Evolutionary conservation across 306 rosid species (phyloP), one percentile per base, ranked within the genome.

Genomic region (Dicorynia guianensis): DNA sequence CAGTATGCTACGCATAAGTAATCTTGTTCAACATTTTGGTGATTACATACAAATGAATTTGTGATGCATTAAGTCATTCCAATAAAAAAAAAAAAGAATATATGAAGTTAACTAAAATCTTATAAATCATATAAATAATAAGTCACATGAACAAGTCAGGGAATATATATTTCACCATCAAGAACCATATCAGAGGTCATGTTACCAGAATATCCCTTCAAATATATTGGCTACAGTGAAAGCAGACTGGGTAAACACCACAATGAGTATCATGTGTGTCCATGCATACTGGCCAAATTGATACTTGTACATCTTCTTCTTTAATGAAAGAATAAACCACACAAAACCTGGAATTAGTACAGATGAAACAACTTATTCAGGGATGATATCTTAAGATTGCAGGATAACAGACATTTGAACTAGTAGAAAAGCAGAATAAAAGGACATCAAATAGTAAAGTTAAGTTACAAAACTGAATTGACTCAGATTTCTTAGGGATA

Each of bases 201-300:
- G 40, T 74, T 89, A 95, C 99, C 99, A 95, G 88, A 95, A 87
- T 55, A 95, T 95, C 71, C 99, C 99, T 89, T 88, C 90, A 77
- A 90, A 96, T 57, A 92, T 96, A 83, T 88, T 96, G 76, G 97
- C 99, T 40, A 92, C 99, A 2, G 95, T 89, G 85, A 96, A 96
- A 53, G 99, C 85, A 35, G 99, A 96, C 75, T 96, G 98, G 5
- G 97, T 80, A 75, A 95, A 95, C 86, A 96, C 98, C 30, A 91
- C 88, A 67, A 92, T 90, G 55, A 96, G 91, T 83, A 92, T 96
- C 99, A 96, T 96, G 83, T 96, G 98, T 40, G 98, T 96, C 98
- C 98, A 96, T 69, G 99, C 98, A 25, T 25, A 25, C 30, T 25
- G 30, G 30, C 30, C 30, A 25, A 25, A 25, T 25, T 25, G 30